phyloP scores from a whole-genome alignment of 352 stramenopile genomes.

The Pythium biforme region DNA sequence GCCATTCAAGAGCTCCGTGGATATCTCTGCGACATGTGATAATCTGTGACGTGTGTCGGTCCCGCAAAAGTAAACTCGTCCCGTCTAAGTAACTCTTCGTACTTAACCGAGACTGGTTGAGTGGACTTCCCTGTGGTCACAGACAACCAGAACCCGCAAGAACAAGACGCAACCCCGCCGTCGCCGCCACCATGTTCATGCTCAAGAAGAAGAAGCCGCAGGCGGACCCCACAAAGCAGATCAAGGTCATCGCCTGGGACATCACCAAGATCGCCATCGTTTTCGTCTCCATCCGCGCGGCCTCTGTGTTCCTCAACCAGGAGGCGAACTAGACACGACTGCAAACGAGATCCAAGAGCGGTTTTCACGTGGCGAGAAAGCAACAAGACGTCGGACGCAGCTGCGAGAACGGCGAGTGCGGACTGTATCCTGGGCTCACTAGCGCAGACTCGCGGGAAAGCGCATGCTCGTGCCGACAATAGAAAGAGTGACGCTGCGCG shows the following conservation, averaged over 20 bases:
- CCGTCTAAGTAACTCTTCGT: constrained; percentile 11
- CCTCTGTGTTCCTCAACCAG: constrained; percentile 70
- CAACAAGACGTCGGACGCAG: too few species aligned
- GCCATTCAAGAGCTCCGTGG: neutral
- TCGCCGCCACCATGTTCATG: constrained; percentile 63
- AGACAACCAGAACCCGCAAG: neutral
- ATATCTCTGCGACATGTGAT: constrained; percentile 18
- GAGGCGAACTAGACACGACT: constrained; percentile 28
- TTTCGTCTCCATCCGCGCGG: constrained; percentile 71
- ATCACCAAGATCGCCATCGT: constrained; percentile 73
- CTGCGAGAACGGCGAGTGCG: too few species aligned
- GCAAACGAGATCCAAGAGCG: neutral
- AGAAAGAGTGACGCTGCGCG: neutral
- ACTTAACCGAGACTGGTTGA: constrained; percentile 25
- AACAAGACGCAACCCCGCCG: neutral
- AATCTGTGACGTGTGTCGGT: constrained; percentile 6
- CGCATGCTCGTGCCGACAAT: too few species aligned
- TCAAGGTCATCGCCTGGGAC: constrained; percentile 75
- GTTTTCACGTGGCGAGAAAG: too few species aligned
- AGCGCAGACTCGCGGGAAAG: too few species aligned
- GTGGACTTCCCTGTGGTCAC: neutral
- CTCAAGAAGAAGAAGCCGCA: constrained; percentile 89
- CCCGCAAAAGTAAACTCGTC: neutral
- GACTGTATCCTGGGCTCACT: too few species aligned
- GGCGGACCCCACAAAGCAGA: constrained; percentile 72